Conservation (phyloP, 73 alveolate species). For the Paramecium octaurelia region DNA sequence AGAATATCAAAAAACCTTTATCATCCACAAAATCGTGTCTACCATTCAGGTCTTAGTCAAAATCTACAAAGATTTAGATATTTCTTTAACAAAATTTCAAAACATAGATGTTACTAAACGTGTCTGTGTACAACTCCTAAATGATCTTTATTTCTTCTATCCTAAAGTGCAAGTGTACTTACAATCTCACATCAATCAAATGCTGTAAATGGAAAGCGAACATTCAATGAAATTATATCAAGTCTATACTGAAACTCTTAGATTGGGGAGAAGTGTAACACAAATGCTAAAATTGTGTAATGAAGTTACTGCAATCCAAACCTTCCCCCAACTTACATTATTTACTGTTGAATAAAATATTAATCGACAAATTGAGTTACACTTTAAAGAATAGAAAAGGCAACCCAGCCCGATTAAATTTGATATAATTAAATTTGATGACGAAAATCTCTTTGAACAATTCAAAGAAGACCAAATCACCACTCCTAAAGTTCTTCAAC, state of each 20-base stretch:
- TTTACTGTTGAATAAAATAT: background rate
- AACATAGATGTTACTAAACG: background rate
- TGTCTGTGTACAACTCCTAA: background rate
- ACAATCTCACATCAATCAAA: background rate
- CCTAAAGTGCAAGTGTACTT: conserved; percentile 1
- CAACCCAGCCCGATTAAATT: background rate
- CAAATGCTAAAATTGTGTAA: background rate
- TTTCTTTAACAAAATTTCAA: conserved; percentile 6
- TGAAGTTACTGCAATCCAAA: background rate
- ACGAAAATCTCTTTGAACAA: background rate
- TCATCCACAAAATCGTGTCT: background rate
- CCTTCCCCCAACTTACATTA: background rate
- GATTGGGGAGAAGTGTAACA: background rate
- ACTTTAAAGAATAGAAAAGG: background rate
- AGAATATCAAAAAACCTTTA: background rate
- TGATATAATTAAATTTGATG: conserved; percentile 41
- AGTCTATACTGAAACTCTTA: conserved; percentile 19
- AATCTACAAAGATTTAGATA: background rate
- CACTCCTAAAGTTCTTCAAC: conserved; percentile 1
- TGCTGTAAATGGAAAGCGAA: background rate
- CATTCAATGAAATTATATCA: background rate
- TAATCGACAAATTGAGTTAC: conserved; percentile 17
- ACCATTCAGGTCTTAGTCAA: background rate
- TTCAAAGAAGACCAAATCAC: background rate
- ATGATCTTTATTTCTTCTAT: conserved; percentile 12